These are phyloP conservation scores for Colletotrichum musae DNA, from an alignment of 2,329 filamentous ascomycete genomes.

Conservation along the genomic window DNA sequence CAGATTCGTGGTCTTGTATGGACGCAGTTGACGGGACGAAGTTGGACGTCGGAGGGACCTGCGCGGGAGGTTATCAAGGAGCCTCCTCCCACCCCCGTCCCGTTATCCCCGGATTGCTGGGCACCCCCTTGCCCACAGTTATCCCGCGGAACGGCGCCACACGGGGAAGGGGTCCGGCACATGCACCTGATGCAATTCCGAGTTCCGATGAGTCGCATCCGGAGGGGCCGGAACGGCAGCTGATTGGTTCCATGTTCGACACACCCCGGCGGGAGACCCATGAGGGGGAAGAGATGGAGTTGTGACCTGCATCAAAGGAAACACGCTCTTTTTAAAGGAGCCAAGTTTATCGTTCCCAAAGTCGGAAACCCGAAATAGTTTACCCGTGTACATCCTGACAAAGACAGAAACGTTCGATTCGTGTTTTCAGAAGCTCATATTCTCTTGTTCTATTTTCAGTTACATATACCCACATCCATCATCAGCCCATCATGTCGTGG, in stretches of 20 bases:
- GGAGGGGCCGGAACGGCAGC: neutral
- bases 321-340: constrained; percentile 26
- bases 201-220: constrained; percentile 29
- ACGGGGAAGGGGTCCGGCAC: constrained; percentile 14
- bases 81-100: constrained; percentile 9
- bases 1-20: neutral
- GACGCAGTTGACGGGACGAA: neutral
- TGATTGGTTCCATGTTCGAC: neutral
- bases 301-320: neutral
- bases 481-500: constrained; percentile 43
- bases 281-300: neutral
- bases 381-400: neutral
- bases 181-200: constrained; percentile 10
- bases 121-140: neutral
- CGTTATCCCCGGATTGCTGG: constrained; percentile 24
- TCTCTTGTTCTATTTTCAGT: neutral
- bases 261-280: neutral
- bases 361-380: no score
- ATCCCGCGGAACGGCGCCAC: constrained; percentile 18
- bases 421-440: no score
- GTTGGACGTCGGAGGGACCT: constrained; percentile 3
- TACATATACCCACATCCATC: neutral
- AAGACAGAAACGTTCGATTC: neutral
- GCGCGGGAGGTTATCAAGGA: constrained; percentile 24
- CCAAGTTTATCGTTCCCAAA: neutral